phyloP scores from a whole-genome alignment of 73 alveolate genomes.

The Stentor coeruleus region DNA sequence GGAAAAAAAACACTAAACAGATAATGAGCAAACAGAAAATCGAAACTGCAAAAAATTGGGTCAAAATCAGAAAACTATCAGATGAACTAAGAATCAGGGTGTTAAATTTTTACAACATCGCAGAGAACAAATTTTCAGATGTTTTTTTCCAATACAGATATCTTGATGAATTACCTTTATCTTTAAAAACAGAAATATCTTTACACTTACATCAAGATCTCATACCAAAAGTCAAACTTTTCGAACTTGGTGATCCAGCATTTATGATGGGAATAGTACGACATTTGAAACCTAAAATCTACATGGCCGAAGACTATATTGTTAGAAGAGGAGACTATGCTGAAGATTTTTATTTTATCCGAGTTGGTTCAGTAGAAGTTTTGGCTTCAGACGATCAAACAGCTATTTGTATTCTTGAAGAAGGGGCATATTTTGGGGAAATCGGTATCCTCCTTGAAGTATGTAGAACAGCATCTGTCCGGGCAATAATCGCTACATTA shows the following conservation, averaged over 20 bases:
- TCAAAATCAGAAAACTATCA: background rate
- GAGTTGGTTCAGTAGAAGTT: conserved; percentile 47
- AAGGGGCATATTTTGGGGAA: conserved; percentile 69
- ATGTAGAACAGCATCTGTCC: conserved; percentile 44
- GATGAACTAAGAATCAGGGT: background rate
- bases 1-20: conserved; percentile 29
- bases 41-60: conserved; percentile 50
- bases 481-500: conserved; percentile 40
- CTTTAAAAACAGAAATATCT: conserved; percentile 47
- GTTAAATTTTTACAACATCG: background rate
- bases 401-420: conserved; percentile 38
- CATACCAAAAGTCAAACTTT: conserved; percentile 46
- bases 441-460: conserved; percentile 50
- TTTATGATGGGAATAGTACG: conserved; percentile 45
- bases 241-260: conserved; percentile 56
- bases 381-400: conserved; percentile 48
- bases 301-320: conserved; percentile 37
- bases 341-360: conserved; percentile 45
- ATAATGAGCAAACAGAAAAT: conserved; percentile 35
- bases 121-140: background rate
- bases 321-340: conserved; percentile 53
- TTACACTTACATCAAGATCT: conserved; percentile 41
- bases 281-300: conserved; percentile 36
- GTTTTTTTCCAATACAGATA: background rate
- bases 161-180: conserved; percentile 50